Base-by-base conservation (phyloP, 2,329 filamentous ascomycete species). In the Claviceps spartinae region DNA sequence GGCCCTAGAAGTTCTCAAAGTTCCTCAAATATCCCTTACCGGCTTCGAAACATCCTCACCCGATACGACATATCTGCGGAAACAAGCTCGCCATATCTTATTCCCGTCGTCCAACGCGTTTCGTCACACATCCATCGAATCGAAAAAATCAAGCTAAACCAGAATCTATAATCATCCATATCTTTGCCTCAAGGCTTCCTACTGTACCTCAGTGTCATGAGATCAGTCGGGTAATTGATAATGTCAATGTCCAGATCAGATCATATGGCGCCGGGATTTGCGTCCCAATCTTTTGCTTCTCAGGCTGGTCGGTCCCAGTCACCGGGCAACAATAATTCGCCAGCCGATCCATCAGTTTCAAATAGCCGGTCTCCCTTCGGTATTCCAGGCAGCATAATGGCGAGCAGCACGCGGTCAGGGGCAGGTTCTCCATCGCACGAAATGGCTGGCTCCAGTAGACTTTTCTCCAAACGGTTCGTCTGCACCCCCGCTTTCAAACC, bases 381-480 rank as follows among this genome's bases (percentile, higher is more conserved):
- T 54, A 72, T 85, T 56, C 74, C 84, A 47, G 80, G 79, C 61
- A 75, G 79, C 54, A 70, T 87, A 65, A 81, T 83, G 76, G 69
- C 76, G 56, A 72, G 72, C 58, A 74, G 70, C 61, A 69, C 79
- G 62, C 79, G 91, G 73, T 86, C 91, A 64, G 89, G 90, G 75
- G 83, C 88, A 74, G 90, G 90, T 67, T 98, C 93, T 77, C 93
- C 93, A 62, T 96, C 90, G 70, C 90, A 95, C 73, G 93, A 97
- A 60, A 81, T 89, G 65, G 70, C 73, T 45, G 82, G 84, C 54
- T 82, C 80, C 52, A 72, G 77, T 65, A 79, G 91, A 62, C 75
- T 97, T 54, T 96, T 86, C 70, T 89, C 89, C 56, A 97, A 97
- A 75, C 83, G 93, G 89, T 95, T 79, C 64, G 82, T 72, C 4